Conservation (phyloP, 2,329 filamentous ascomycete species). For the Phyllosticta citrichinensis region DNA sequence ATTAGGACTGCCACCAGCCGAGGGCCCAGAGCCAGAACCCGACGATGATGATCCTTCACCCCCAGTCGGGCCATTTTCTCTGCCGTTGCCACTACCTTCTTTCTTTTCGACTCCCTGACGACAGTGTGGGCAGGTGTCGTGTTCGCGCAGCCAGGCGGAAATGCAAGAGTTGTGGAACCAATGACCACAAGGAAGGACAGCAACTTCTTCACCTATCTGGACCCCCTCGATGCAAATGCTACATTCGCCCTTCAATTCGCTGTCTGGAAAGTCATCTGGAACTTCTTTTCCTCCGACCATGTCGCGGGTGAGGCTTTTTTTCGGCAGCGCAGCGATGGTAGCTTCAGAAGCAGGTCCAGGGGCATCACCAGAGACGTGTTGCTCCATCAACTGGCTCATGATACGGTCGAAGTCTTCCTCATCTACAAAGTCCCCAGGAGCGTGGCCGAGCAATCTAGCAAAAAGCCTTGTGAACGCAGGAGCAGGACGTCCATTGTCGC, state of each 20-base stretch:
- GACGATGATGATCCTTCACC: conserved; percentile 3
- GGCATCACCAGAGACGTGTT: conserved; percentile 64
- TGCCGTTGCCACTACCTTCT: conserved; percentile 15
- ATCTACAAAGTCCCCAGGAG: conserved; percentile 73
- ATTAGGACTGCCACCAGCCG: not conserved
- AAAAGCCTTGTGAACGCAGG: not conserved
- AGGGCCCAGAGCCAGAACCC: not conserved
- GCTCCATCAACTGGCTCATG: conserved; percentile 80
- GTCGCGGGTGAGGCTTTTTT: conserved; percentile 57
- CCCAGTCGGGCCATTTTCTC: not conserved
- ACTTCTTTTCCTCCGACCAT: conserved; percentile 58
- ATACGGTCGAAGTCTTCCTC: conserved; percentile 87
- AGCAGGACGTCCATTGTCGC: not conserved
- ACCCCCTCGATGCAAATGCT: conserved; percentile 92
- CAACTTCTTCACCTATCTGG: conserved; percentile 60
- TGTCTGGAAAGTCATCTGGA: not conserved
- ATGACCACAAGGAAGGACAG: conserved; percentile 75
- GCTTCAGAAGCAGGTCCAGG: conserved; percentile 69
- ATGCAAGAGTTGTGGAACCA: conserved; percentile 88
- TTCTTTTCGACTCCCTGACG: conserved; percentile 40
- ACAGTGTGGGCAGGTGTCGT: conserved; percentile 86
- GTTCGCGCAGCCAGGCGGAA: conserved; percentile 72
- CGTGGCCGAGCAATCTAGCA: conserved; percentile 1
- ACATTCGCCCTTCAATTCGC: conserved; percentile 54
- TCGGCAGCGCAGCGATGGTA: conserved; percentile 64